Evolutionary conservation across 306 rosid species (phyloP).

Genomic region (Prunus armeniaca): DNA sequence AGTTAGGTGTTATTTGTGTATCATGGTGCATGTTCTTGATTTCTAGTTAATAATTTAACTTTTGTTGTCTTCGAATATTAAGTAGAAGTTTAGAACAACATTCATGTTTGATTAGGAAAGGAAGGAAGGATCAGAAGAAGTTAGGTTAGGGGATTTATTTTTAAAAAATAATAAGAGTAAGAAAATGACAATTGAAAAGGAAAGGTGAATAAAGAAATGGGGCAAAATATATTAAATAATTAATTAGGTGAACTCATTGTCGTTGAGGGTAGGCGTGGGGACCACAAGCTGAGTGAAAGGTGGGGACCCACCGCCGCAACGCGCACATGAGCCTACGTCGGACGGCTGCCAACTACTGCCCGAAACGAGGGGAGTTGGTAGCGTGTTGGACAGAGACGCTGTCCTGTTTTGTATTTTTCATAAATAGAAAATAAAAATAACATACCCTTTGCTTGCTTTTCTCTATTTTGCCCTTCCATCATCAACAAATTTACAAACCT

Average conservation of each 20-base stretch:
- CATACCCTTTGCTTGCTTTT: not conserved
- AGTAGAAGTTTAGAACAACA: not conserved
- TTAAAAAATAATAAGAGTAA: not conserved
- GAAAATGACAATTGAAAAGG: not conserved
- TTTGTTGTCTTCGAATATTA: not conserved
- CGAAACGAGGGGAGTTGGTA: constrained; percentile 54
- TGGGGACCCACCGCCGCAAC: constrained; percentile 64
- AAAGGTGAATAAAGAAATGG: not conserved
- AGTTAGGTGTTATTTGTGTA: not conserved
- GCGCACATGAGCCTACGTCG: constrained; percentile 62
- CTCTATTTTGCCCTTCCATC: not conserved
- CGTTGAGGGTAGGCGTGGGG: constrained; percentile 21
- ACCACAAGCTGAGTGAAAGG: constrained; percentile 26
- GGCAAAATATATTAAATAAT: not conserved
- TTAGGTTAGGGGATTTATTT: not conserved
- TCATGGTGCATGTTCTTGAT: not conserved
- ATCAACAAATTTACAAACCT: not conserved
- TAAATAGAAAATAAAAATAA: not conserved
- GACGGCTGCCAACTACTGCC: constrained; percentile 75
- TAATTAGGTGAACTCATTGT: not conserved
- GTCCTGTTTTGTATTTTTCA: not conserved
- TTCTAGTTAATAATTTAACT: not conserved
- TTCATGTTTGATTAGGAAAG: not conserved
- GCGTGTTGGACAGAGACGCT: constrained; percentile 27
- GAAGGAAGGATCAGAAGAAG: not conserved